A percentile compares a stretch with the other conserved stretches of the same genome.
Evolutionary conservation across 441 rosid species (phyloP).

Genomic region (Capsella rubella): DNA sequence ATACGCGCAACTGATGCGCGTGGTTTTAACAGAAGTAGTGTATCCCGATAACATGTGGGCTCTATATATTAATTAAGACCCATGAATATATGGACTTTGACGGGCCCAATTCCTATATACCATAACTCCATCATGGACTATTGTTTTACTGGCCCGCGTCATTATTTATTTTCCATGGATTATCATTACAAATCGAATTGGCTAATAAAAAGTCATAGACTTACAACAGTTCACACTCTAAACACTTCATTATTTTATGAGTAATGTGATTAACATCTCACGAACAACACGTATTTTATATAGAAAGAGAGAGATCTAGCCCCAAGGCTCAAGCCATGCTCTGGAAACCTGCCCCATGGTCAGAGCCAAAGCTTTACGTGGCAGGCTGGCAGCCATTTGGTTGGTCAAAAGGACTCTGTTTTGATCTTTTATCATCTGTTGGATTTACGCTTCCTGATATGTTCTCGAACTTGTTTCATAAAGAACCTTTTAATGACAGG

Average conservation of each 20-base stretch:
- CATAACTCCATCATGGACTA: not conserved
- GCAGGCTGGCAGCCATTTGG: not conserved
- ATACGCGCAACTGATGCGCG: not conserved
- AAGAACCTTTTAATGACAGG: slow-evolving; percentile 36
- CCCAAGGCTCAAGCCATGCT: not conserved
- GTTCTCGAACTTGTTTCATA: slow-evolving; percentile 35
- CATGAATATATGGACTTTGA: not conserved
- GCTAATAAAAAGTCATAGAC: not conserved
- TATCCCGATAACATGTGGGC: not conserved
- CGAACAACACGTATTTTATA: no score
- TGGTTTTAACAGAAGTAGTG: not conserved
- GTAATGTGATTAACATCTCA: no score
- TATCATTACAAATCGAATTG: not conserved
- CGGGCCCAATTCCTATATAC: not conserved
- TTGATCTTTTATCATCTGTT: slow-evolving; percentile 29
- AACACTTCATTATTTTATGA: no score
- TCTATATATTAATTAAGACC: not conserved
- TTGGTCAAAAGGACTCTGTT: not conserved
- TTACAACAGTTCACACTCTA: no score
- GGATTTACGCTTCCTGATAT: slow-evolving; percentile 26
- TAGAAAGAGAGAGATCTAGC: no score
- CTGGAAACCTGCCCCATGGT: slow-evolving; percentile 26
- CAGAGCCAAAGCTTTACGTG: slow-evolving; percentile 4
- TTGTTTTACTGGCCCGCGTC: not conserved
- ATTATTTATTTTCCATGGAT: no score